phyloP scores from a whole-genome alignment of 78 protist genomes.

The Dictyostelium intermedium region DNA sequence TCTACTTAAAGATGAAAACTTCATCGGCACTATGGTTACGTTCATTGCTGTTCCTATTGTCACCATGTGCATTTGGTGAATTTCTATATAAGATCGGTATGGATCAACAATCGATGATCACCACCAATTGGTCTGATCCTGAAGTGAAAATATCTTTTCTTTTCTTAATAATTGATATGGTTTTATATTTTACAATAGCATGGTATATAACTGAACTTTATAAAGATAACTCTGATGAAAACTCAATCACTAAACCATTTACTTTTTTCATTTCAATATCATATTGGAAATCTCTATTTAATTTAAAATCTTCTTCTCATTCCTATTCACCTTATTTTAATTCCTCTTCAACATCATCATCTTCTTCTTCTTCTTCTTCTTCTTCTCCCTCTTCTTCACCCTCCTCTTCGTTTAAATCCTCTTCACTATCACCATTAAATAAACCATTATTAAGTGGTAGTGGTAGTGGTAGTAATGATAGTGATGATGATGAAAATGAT shows the following conservation, averaged over 20 bases:
- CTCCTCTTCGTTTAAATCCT: background rate
- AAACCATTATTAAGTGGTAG: background rate
- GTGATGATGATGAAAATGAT: background rate
- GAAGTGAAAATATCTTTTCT: background rate
- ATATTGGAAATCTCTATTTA: background rate
- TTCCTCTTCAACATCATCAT: background rate
- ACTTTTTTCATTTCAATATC: background rate
- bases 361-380: constrained; percentile 30
- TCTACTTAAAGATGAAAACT: background rate
- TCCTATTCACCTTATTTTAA: background rate
- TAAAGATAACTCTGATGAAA: background rate
- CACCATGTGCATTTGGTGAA: background rate
- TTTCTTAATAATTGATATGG: background rate
- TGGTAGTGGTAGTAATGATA: background rate
- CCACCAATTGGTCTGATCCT: background rate
- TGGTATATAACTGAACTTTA: background rate
- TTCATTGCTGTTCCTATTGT: background rate
- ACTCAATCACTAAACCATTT: background rate
- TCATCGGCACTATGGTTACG: background rate
- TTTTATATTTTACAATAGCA: background rate
- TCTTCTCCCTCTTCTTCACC: background rate
- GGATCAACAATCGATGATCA: background rate
- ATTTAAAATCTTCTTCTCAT: background rate
- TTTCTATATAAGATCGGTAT: background rate
- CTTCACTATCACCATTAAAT: background rate